Conservation (phyloP, 2,329 filamentous ascomycete species). For the Septoria petroselini region DNA sequence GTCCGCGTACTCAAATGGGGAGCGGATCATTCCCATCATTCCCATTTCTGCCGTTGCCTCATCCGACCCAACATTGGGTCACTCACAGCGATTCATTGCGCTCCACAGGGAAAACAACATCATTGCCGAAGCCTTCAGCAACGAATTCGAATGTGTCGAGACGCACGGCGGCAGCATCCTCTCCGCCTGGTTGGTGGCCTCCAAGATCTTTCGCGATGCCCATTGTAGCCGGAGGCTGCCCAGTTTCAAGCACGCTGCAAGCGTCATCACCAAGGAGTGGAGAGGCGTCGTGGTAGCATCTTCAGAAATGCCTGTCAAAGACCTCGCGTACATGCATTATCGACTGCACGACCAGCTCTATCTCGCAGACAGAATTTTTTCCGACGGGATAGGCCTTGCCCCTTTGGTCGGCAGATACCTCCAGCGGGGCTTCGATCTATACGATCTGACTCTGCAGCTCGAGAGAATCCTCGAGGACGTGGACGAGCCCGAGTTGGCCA, state of each 20-base stretch:
- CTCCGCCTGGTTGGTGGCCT: conserved; percentile 4
- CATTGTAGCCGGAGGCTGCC: neutral
- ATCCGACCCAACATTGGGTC: neutral
- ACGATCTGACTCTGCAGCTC: conserved; percentile 4
- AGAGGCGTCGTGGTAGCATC: neutral
- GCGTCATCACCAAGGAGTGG: neutral
- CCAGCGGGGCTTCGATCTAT: conserved; percentile 8
- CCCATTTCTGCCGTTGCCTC: neutral
- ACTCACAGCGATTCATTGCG: neutral
- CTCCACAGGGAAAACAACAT: neutral
- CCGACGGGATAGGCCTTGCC: neutral
- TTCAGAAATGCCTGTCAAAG: neutral
- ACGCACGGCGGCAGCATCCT: neutral
- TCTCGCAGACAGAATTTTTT: neutral
- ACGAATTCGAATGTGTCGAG: neutral
- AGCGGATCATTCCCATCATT: neutral
- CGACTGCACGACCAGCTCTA: neutral
- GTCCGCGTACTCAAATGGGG: neutral
- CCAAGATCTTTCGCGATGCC: conserved; percentile 1
- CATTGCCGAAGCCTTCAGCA: neutral
- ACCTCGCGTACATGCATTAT: neutral
- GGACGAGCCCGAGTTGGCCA: neutral
- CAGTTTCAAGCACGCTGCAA: neutral
- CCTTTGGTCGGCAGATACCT: conserved; percentile 1
- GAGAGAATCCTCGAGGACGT: neutral